Conservation (phyloP, 192 early-diverging fungal genomes). For the Umbelopsis vinacea region DNA sequence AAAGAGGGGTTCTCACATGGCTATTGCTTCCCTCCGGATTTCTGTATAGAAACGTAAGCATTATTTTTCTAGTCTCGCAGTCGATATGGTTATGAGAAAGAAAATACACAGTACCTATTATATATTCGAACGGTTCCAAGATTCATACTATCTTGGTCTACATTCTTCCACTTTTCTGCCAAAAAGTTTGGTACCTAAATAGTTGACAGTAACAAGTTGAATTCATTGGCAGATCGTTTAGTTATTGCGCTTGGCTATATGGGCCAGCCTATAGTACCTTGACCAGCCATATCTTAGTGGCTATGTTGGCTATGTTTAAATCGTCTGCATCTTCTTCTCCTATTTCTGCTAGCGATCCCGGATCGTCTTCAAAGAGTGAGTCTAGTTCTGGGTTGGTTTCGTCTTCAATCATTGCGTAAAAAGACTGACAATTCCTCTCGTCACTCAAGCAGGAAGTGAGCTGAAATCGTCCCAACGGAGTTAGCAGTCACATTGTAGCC, state of each 20-base stretch:
- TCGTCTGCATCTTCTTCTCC: slow-evolving; percentile 73
- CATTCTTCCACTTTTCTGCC: slow-evolving; percentile 79
- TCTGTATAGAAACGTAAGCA: slow-evolving; percentile 11
- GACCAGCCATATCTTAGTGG: slow-evolving; percentile 89
- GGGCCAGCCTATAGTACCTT: slow-evolving; percentile 58
- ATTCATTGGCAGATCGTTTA: not conserved
- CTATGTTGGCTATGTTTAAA: slow-evolving; percentile 65
- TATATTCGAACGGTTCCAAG: slow-evolving; percentile 83
- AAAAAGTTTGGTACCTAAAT: slow-evolving; percentile 83
- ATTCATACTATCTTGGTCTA: slow-evolving; percentile 68
- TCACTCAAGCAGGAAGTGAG: not conserved
- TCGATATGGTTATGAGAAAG: not conserved
- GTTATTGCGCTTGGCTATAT: not conserved
- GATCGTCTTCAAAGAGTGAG: slow-evolving; percentile 56
- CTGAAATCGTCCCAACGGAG: not conserved
- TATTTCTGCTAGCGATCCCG: slow-evolving; percentile 49
- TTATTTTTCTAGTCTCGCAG: not conserved
- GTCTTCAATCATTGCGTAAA: slow-evolving; percentile 4
- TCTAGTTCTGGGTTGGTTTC: slow-evolving; percentile 46
- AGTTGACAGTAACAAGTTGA: not conserved
- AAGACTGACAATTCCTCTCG: not conserved
- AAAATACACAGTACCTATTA: slow-evolving; percentile 43
- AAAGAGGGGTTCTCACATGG: not conserved
- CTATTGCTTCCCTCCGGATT: slow-evolving; percentile 1
- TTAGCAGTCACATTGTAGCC: slow-evolving; percentile 2